These are phyloP conservation scores for Sclerotinia minor DNA, from an alignment of 2,329 filamentous ascomycete species.

Conservation along the genomic window DNA sequence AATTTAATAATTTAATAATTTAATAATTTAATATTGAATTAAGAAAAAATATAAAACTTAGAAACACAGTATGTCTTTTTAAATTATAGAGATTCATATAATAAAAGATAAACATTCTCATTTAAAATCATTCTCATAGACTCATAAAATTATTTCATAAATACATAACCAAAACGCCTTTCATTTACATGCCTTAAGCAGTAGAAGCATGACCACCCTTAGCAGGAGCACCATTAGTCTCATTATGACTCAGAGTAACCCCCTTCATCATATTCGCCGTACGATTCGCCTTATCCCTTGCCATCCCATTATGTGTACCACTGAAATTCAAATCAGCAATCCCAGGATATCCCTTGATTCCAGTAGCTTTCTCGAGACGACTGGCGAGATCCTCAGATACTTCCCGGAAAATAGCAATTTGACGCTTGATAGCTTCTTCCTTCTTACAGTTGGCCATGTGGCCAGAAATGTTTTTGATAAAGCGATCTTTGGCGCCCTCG, in stretches of 20 bases:
- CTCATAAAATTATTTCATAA: neutral
- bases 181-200: neutral
- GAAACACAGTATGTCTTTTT: too few relatives aligned
- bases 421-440: constrained; percentile 55
- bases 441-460: constrained; percentile 56
- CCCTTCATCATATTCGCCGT: constrained; percentile 53
- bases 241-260: constrained; percentile 40
- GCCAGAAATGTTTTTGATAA: constrained; percentile 58
- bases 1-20: too few relatives aligned
- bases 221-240: constrained; percentile 52
- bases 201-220: constrained; percentile 27
- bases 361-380: constrained; percentile 54
- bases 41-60: too few relatives aligned
- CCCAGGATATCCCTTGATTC: constrained; percentile 59
- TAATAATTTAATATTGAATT: too few relatives aligned
- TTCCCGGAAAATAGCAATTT: constrained; percentile 60
- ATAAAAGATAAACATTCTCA: neutral
- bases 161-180: neutral
- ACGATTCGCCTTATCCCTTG: constrained; percentile 47
- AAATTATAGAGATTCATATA: too few relatives aligned
- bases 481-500: constrained; percentile 58
- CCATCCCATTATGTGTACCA: constrained; percentile 61
- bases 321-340: constrained; percentile 58
- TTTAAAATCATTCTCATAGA: neutral
- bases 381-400: constrained; percentile 56